Conservation (phyloP, 2,329 filamentous ascomycete genomes). For the Tolypocladium capitatum region DNA sequence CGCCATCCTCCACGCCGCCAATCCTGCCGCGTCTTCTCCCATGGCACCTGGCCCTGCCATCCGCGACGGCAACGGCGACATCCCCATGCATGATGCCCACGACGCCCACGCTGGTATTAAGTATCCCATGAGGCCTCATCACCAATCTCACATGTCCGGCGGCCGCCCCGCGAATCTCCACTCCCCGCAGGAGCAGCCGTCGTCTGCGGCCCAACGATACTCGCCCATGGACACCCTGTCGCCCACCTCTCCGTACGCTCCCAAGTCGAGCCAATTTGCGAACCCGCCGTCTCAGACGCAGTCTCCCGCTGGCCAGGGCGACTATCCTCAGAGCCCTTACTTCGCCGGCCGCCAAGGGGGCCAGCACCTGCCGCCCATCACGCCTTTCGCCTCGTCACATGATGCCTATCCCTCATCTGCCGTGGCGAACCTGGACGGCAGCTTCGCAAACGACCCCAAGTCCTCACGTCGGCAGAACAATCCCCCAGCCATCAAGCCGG, state of each 20-base stretch:
- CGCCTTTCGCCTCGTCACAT: slow-evolving; percentile 52
- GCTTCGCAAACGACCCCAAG: slow-evolving; percentile 44
- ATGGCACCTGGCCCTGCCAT: slow-evolving; percentile 37
- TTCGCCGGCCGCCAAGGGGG: slow-evolving; percentile 33
- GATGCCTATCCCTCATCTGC: slow-evolving; percentile 63
- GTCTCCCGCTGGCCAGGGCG: slow-evolving; percentile 61
- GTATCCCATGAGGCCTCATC: slow-evolving; percentile 67
- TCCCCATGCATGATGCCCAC: slow-evolving; percentile 73
- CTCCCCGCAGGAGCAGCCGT: slow-evolving; percentile 51
- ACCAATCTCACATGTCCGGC: slow-evolving; percentile 56
- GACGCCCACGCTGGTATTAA: slow-evolving; percentile 79
- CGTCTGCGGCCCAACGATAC: slow-evolving; percentile 77
- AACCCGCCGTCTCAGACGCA: slow-evolving; percentile 48
- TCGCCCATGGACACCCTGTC: slow-evolving; percentile 90
- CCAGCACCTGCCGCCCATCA: slow-evolving; percentile 63
- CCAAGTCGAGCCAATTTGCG: slow-evolving; percentile 46
- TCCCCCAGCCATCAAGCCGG: slow-evolving; percentile 42
- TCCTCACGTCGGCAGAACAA: slow-evolving; percentile 41
- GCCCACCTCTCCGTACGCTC: slow-evolving; percentile 63
- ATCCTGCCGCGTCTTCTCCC: slow-evolving; percentile 42
- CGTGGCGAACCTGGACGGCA: slow-evolving; percentile 56
- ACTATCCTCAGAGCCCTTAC: slow-evolving; percentile 48
- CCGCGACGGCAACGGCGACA: slow-evolving; percentile 62
- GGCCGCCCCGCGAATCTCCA: slow-evolving; percentile 49
- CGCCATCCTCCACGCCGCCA: slow-evolving; percentile 26